Conservation (phyloP, 2,329 filamentous ascomycete species). For the Neobulgaria alba region DNA sequence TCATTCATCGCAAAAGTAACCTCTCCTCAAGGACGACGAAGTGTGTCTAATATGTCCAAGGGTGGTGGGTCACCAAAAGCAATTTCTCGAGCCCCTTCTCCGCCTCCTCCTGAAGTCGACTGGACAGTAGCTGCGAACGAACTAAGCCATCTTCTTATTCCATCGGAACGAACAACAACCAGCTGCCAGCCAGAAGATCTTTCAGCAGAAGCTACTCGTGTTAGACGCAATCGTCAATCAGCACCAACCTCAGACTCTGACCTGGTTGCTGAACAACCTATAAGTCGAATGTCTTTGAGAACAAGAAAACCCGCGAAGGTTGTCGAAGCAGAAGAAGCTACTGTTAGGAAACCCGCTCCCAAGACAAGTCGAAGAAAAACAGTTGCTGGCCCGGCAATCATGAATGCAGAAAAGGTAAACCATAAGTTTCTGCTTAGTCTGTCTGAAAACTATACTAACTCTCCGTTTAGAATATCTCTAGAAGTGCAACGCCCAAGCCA, state of each 20-base stretch:
- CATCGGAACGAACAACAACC: slow-evolving; percentile 60
- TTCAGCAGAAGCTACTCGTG: slow-evolving; percentile 55
- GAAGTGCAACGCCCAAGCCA: slow-evolving; percentile 26
- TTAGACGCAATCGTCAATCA: slow-evolving; percentile 56
- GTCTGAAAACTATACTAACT: slow-evolving; percentile 4
- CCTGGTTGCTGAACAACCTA: slow-evolving; percentile 28
- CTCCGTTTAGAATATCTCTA: slow-evolving; percentile 13
- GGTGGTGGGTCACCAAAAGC: slow-evolving; percentile 31
- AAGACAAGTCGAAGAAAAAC: slow-evolving; percentile 49
- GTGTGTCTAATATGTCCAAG: slow-evolving; percentile 45
- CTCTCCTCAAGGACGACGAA: slow-evolving; percentile 56
- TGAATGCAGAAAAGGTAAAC: slow-evolving; percentile 37
- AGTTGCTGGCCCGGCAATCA: slow-evolving; percentile 42
- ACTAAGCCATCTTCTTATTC: slow-evolving; percentile 74
- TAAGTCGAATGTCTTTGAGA: slow-evolving; percentile 63
- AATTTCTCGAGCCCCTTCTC: slow-evolving; percentile 43
- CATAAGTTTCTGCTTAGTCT: slow-evolving; percentile 7
- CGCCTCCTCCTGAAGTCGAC: slow-evolving; percentile 70
- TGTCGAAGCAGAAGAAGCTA: slow-evolving; percentile 45
- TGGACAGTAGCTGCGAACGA: slow-evolving; percentile 83
- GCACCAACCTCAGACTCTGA: slow-evolving; percentile 26
- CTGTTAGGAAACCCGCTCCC: slow-evolving; percentile 30
- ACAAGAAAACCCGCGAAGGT: slow-evolving; percentile 52
- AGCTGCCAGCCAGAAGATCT: slow-evolving; percentile 76
- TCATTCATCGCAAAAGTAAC: slow-evolving; percentile 77